Conservation (phyloP, 2,329 filamentous ascomycete genomes). For the Thelonectria discophora region DNA sequence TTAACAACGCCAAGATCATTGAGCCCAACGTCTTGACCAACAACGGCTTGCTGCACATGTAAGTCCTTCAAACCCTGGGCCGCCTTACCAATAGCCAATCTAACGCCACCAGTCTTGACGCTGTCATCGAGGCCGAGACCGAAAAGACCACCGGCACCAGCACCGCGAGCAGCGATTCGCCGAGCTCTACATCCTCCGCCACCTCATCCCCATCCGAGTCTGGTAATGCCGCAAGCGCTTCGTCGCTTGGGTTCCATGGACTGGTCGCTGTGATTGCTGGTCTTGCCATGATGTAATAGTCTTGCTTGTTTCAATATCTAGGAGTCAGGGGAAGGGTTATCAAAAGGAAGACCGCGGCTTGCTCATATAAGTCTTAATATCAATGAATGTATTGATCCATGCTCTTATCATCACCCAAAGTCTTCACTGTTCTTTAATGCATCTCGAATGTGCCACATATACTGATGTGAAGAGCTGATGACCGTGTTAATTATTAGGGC, state of each 20-base stretch:
- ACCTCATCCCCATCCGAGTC: neutral
- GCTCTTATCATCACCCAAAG: too few relatives aligned
- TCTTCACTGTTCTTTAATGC: too few relatives aligned
- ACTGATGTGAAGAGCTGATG: too few relatives aligned
- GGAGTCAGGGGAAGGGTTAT: too few relatives aligned
- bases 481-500: too few relatives aligned
- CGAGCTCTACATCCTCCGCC: constrained; percentile 18
- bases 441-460: too few relatives aligned
- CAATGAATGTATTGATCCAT: too few relatives aligned
- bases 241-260: neutral
- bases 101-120: constrained; percentile 12
- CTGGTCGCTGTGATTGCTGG: constrained; percentile 15
- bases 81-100: neutral
- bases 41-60: constrained; percentile 37
- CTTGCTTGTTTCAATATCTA: too few relatives aligned
- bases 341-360: too few relatives aligned
- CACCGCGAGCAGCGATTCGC: neutral
- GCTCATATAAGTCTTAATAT: too few relatives aligned
- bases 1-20: constrained; percentile 38
- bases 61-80: neutral
- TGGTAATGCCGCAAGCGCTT: neutral
- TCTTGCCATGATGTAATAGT: constrained; percentile 10
- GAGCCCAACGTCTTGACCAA: constrained; percentile 35
- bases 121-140: constrained; percentile 9
- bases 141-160: constrained; percentile 2